phyloP scores from a whole-genome alignment of 306 rosid species.

The Vigna radiata region DNA sequence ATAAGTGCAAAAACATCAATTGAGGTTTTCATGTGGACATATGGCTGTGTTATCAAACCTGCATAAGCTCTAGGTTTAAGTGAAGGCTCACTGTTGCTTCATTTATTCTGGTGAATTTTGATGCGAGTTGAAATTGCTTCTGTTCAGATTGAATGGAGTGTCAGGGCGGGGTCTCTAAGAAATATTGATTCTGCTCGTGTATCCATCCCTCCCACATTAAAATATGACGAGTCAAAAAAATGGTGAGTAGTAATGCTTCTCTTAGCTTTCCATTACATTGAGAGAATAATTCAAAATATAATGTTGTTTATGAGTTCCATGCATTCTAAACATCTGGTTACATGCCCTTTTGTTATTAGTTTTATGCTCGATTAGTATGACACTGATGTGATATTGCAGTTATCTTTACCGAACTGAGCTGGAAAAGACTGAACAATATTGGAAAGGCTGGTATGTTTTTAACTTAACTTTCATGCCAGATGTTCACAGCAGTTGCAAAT shows the following conservation, averaged over 20 bases:
- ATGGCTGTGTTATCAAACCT: conserved; percentile 17
- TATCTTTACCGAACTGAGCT: conserved; percentile 75
- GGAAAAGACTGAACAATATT: conserved; percentile 90
- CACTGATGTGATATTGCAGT: conserved; percentile 69
- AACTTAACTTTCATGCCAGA: conserved; percentile 17
- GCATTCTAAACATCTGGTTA: conserved; percentile 33
- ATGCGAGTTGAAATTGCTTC: conserved; percentile 33
- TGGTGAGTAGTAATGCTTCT: conserved; percentile 58
- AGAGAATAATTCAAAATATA: conserved; percentile 14
- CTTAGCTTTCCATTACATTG: conserved; percentile 14
- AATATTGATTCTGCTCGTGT: conserved; percentile 91
- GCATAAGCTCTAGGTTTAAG: conserved; percentile 23
- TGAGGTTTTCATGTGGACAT: conserved; percentile 19
- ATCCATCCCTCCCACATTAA: conserved; percentile 83
- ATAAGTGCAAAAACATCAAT: background rate
- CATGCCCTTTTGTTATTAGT: conserved; percentile 24
- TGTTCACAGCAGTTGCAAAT: background rate
- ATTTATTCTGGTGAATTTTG: conserved; percentile 39
- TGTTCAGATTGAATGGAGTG: conserved; percentile 89
- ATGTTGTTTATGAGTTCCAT: conserved; percentile 12
- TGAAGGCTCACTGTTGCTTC: conserved; percentile 38
- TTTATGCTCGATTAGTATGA: conserved; percentile 33
- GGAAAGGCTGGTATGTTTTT: conserved; percentile 88
- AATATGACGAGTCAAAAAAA: conserved; percentile 84
- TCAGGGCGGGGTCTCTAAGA: conserved; percentile 82